Base-by-base conservation (phyloP, 306 rosid genomes). In the Vicia faba region DNA sequence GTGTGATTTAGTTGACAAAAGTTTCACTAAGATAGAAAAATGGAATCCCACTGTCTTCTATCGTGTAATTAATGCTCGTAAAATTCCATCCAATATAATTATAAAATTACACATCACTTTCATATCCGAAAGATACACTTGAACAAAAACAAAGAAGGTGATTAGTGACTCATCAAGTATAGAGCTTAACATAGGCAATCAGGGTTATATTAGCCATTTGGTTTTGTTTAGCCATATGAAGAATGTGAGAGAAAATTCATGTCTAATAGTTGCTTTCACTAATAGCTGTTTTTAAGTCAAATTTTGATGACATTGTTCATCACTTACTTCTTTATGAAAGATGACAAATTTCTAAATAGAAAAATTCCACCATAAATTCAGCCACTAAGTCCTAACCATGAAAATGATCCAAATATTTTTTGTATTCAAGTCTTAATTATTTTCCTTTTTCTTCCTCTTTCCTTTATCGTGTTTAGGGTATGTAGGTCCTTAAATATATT, bases 101-200 rank as follows among this genome's bases (percentile, higher is more conserved):
- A 43, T 19, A 49, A 74, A 64, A 66, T 61, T 82, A 39, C 72
- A 64, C 63, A 60, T 75, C 77, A 62, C 72, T 77, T 48, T 80
- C 83, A 67, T 74, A 69, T 51, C 48, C 33, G 85, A 81, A 77
- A 81, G 82, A 10, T 73, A 73, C 78, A 70, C 29, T 70, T 54
- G 80, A 81, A 68, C 81, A 59, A 64, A 78, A 39, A 78, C 44
- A 72, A 70, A 43, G 58, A 0, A 51, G 48, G 56, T 55, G 75
- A 62, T 36, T 68, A 61, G 69, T 66, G 76, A 80, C 39, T 61
- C 69, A 69, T 41, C 60, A 58, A 75, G 64, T 56, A 75, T 65
- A 81, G 74, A 81, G 85, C 82, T 78, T 66, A 73, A 82, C 48
- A 77, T 75, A 80, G 85, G 74, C 76, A 80, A 78, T 80, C 85